Evolutionary conservation across 805 yeast species (phyloP), one percentile per base, ranked within the genome.

Genomic region (Saccharomycopsis synnaedendra): DNA sequence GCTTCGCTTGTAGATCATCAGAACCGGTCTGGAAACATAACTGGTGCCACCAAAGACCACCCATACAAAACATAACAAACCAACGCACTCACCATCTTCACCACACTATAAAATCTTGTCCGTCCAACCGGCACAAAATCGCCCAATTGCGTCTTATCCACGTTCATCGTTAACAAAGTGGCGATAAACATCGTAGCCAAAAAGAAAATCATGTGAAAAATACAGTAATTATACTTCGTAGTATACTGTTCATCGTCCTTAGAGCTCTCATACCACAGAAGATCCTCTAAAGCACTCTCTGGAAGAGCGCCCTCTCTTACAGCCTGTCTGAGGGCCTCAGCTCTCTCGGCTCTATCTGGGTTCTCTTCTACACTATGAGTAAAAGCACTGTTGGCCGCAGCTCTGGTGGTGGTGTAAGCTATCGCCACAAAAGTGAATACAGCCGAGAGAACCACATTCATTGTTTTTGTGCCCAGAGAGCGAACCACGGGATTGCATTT

Each of bases 151-250:
- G 83, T 93, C 50, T 78, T 80, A 44, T 85, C 80, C 34, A 93
- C 97, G 59, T 89, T 90, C 65, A 90, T 85, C 0, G 98, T 93
- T 48, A 93, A 71, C 51, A 93, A 70, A 0, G 96, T 87, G 1
- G 97, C 96, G 40, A 89, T 88, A 76, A 95, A 94, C 63, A 90
- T 97, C 1, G 98, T 90, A 0, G 98, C 98, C 52, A 93, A 69
- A 62, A 93, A 80, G 71, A 93, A 93, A 32, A 93, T 85, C 33
- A 90, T 61, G 63, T 93, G 98, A 72, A 93, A 93, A 42, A 90
- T 66, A 4, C 86, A 71, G 63, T 89, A 89, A 64, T 85, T 87
- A 67, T 89, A 89, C 60, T 80, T 82, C 1, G 90, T 86, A 42
- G 72, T 68, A 42, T 65, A 64, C 51, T 71, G 64, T 55, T 81